Evolutionary conservation across 2,329 filamentous ascomycete species (phyloP), one percentile per base, ranked within the genome.

Genomic region (Fonsecaea pedrosoi): DNA sequence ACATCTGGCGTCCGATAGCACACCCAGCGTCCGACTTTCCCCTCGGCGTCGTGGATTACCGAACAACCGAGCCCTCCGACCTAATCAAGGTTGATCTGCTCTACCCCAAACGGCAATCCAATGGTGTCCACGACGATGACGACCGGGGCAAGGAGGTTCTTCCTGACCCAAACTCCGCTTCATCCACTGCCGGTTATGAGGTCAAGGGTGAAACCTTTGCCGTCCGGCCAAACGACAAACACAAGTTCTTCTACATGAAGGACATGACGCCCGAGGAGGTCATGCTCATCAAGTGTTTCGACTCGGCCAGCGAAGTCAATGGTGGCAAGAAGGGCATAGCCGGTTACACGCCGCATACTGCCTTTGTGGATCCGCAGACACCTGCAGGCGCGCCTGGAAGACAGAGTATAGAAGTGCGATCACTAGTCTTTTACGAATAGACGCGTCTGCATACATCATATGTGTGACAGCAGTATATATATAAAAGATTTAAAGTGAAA

Each of bases 1-100:
- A 91, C 69, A 88, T 91, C 15, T 91, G 89, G 89, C 82, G 89
- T 42, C 89, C 89, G 0, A 89, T 91, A 70, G 82, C 83, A 35
- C 80, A 82, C 40, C 86, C 89, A 2, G 84, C 91, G 6, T 86
- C 88, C 65, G 85, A 90, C 54, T 86, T 84, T 72, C 91, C 91
- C 1, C 82, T 93, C 0, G 89, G 87, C 0, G 87, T 92, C 38
- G 86, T 90, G 0, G 89, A 90, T 57, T 89, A 88, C 75, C 80
- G 85, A 1, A 85, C 84, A 0, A 85, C 91, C 0, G 74, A 78
- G 0, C 84, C 85, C 0, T 74, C 76, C 0, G 88, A 91, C 70
- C 85, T 90, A 61, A 77, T 89, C 10, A 82, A 84, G 1, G 85
- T 90, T 2, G 84, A 88, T 63, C 78, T 91, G 40, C 78, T 90